These are phyloP conservation scores for Coemansia sp. DNA, from an alignment of 192 early-diverging fungal species.

Conservation along the genomic window DNA sequence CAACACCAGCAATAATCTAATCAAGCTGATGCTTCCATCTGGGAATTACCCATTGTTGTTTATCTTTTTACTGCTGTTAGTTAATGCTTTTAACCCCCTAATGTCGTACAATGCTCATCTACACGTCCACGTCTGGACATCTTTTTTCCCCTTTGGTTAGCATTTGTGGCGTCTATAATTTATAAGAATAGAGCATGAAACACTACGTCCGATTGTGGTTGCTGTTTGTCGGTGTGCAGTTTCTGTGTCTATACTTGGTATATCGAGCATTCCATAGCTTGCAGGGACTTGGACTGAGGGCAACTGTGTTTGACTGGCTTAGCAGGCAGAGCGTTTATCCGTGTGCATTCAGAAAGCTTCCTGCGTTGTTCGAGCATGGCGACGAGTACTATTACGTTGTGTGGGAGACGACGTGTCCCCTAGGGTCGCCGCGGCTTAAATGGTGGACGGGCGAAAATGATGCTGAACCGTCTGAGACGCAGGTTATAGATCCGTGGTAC, in stretches of 20 bases:
- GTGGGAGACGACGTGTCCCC: constrained; percentile 45
- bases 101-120: neutral
- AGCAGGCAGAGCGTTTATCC: constrained; percentile 18
- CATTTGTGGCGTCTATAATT: neutral
- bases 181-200: constrained; percentile 15
- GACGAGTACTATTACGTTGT: constrained; percentile 42
- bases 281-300: constrained; percentile 14
- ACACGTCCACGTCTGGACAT: neutral
- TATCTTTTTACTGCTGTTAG: no score
- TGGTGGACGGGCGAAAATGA: constrained; percentile 30
- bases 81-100: no score
- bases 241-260: constrained; percentile 10
- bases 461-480: neutral
- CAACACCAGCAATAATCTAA: no score
- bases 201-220: constrained; percentile 27
- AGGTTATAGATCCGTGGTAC: constrained; percentile 26
- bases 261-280: constrained; percentile 10
- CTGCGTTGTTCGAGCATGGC: constrained; percentile 43
- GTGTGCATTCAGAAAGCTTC: constrained; percentile 34
- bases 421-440: constrained; percentile 19
- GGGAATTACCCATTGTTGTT: neutral
- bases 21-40: neutral
- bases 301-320: constrained; percentile 20
- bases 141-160: no score
- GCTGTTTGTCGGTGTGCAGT: constrained; percentile 12